Evolutionary conservation across 139 green algal genomes (phyloP), one percentile per base, ranked within the genome.

Genomic region (Picochlorum sp.): DNA sequence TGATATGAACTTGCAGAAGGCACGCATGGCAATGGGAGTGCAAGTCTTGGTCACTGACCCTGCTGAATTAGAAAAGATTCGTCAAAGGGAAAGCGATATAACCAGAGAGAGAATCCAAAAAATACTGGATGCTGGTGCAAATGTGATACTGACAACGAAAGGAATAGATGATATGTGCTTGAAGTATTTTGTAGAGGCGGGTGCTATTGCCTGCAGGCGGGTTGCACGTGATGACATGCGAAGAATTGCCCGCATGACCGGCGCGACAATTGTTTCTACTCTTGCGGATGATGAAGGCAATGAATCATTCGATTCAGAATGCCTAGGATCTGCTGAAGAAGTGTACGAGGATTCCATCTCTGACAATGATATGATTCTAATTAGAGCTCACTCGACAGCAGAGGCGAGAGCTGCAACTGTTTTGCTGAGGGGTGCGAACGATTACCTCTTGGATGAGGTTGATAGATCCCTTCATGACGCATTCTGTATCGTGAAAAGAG

Each of bases 181-280:
- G 60, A 99, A 99, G 72, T 97, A 98, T 78, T 98, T 99, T 81
- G 94, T 99, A 56, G 94, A 99, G 81, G 89, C 90, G 15, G 89
- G 90, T 10, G 83, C 77, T 23, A 92, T 98, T 49, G 92, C 87
- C 26, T 90, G 81, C 59, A 75, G 94, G 10, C 69, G 94, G 8
- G 94, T 99, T 24, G 84, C 87, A 41, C 97, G 96, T 74, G 92
- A 98, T 30, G 94, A 99, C 76, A 67, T 99, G 76, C 85, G 89
- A 68, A 84, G 94, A 45, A 86, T 98, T 54, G 91, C 92, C 51
- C 89, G 89, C 74, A 84, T 90, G 20, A 98, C 90, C 2, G 93
- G 91, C 24, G 93, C 83, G 14, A 82, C 67, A 13, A 70, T 98
- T 37, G 77, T 98, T 50, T 69, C 85, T 1, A 91, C 85, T 5